Evolutionary conservation across 225 moss, liverwort and hornwort genomes (phyloP), one percentile per base, ranked within the genome.

Genomic region (Neckera pumila): DNA sequence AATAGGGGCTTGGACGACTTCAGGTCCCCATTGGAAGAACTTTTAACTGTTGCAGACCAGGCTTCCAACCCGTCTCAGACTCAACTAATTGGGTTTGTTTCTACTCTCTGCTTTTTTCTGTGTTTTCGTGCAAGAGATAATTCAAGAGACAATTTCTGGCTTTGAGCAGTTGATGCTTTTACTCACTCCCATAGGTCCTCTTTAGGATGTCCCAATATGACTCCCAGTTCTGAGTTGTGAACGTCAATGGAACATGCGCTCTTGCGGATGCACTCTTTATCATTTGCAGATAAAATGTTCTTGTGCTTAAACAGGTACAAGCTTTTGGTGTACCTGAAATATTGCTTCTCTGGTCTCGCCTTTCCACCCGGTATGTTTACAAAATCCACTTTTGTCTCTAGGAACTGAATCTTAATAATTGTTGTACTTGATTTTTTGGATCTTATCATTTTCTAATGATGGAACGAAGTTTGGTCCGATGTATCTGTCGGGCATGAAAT

Each of bases 1-100:
- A 99, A 94, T 87, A 97, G 94, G 83, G 99, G 99, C 86, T 96
- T 99, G 79, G 94, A 99, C 87, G 99, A 99, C 89, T 99, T 96
- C 86, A 93, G 92, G 90, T 97, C 97, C 85, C 99, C 99, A 27
- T 90, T 99, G 69, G 99, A 99, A 93, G 99, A 99, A 90, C 96
- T 99, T 83, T 89, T 97, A 91, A 95, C 92, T 85, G 96, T 99
- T 85, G 96, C 99, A 85, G 96, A 97, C 86, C 92, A 93, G 61
- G 94, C 94, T 82, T 88, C 90, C 86, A 84, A 92, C 86, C 84
- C 89, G 82, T 91, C 95, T 83, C 94, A 96, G 87, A 94, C 91
- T 75, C 91, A 95, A 86, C 85, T 85, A 70, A 94, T 96, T 86
- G 99, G 99, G 97, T 99, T 88, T 84, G 92, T 92, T 87, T 53